Percentiles rank a stretch among this genome's conserved stretches.
Evolutionary conservation across 1,284 basidiomycete genomes (phyloP).

Genomic region (Ustilago hordei): DNA sequence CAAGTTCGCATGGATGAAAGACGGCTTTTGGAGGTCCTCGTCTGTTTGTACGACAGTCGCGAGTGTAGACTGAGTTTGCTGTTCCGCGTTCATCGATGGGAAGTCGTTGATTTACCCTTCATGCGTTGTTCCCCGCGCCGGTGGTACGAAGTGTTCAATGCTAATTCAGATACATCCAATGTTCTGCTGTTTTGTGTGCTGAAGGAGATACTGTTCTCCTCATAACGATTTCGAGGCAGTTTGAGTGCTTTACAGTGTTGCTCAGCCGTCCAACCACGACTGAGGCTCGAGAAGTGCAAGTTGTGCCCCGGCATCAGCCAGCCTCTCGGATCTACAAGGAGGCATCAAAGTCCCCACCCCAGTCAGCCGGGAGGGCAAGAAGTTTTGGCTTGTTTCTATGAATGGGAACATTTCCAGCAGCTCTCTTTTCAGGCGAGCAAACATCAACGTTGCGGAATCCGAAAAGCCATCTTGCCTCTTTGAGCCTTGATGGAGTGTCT

Average conservation of each 20-base stretch:
- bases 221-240: too few species aligned
- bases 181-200: background rate
- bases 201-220: too few species aligned
- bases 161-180: too few species aligned
- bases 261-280: too few species aligned
- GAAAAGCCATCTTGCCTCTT: background rate
- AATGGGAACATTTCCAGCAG: slow-evolving; percentile 7
- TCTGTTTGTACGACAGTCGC: background rate
- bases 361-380: background rate
- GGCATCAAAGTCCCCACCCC: background rate
- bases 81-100: slow-evolving; percentile 2
- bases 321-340: background rate
- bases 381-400: background rate
- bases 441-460: background rate
- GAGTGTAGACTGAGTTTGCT: background rate
- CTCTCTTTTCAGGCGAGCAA: background rate
- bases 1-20: background rate
- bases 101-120: background rate
- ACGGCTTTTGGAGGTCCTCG: background rate
- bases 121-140: too few species aligned
- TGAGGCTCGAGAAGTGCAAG: too few species aligned
- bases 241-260: too few species aligned
- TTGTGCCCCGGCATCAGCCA: background rate
- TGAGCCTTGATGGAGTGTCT: background rate
- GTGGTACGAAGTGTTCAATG: too few species aligned